These are phyloP conservation scores for Meyerozyma smithsonii DNA, from an alignment of 1,139 yeast species.

Conservation along the genomic window DNA sequence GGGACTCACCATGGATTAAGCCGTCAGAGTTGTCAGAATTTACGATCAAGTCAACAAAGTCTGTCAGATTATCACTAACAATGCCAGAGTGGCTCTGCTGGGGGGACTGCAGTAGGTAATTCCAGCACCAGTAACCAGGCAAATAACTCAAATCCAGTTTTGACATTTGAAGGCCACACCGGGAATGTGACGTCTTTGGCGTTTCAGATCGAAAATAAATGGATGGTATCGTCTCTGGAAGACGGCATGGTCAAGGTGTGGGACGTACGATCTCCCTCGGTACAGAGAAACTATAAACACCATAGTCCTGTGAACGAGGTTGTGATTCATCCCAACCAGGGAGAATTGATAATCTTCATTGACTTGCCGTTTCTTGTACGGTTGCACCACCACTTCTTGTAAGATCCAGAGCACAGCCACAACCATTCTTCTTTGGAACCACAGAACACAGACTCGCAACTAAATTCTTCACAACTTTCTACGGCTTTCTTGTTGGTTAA, in stretches of 20 bases:
- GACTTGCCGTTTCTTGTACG: no score
- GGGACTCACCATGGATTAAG: no score
- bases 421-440: no score
- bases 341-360: conserved; percentile 93
- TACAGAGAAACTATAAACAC: conserved; percentile 88
- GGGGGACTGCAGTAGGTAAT: conserved; percentile 11
- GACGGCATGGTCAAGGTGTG: conserved; percentile 97
- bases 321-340: conserved; percentile 96
- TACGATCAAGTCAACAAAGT: no score
- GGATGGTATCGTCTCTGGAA: conserved; percentile 96
- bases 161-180: conserved; percentile 91
- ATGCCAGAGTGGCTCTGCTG: conserved; percentile 42
- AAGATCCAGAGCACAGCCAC: no score
- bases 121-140: conserved; percentile 21
- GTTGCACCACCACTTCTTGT: no score
- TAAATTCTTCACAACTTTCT: no score
- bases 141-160: conserved; percentile 80
- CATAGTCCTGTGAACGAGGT: conserved; percentile 93
- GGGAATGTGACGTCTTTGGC: conserved; percentile 90
- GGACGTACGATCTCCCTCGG: conserved; percentile 92
- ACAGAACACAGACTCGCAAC: no score
- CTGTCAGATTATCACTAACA: no score
- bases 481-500: no score
- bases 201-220: conserved; percentile 88
- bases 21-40: no score